These are phyloP conservation scores for Hemileia vastatrix DNA, from an alignment of 1,284 basidiomycete genomes.

Conservation along the genomic window DNA sequence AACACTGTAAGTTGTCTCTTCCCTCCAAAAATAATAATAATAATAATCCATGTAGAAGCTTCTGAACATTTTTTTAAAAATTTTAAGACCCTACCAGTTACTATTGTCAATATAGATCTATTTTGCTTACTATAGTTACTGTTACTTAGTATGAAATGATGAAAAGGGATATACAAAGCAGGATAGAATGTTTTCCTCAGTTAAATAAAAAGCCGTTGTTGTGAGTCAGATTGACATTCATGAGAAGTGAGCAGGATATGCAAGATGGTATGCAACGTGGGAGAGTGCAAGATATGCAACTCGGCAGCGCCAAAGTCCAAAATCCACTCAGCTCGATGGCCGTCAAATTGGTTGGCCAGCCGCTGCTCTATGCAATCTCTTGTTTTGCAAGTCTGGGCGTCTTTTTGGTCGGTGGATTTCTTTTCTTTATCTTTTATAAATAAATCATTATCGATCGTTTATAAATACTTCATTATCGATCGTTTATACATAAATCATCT, in stretches of 20 bases:
- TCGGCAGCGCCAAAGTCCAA: neutral
- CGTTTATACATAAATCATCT: neutral
- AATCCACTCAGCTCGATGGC: slow-evolving; percentile 23
- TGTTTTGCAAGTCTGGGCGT: slow-evolving; percentile 78
- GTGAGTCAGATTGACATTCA: neutral
- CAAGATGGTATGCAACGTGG: too few species aligned
- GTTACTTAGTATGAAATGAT: neutral
- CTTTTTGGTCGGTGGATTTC: slow-evolving; percentile 57
- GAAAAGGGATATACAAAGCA: neutral
- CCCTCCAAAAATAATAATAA: too few species aligned
- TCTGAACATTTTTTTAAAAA: too few species aligned
- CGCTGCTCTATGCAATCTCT: slow-evolving; percentile 69
- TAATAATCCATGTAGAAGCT: too few species aligned
- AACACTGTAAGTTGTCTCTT: too few species aligned
- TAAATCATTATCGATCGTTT: too few species aligned
- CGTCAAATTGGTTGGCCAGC: slow-evolving; percentile 62
- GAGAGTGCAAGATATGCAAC: too few species aligned
- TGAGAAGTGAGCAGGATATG: neutral
- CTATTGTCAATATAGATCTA: too few species aligned
- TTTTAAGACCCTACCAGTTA: too few species aligned
- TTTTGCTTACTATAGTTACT: too few species aligned
- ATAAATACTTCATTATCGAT: too few species aligned
- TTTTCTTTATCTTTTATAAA: too few species aligned
- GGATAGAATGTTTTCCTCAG: neutral
- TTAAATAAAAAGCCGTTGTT: neutral